These are phyloP conservation scores for Alternaria rosae DNA, from an alignment of 2,329 filamentous ascomycete species.

Conservation along the genomic window DNA sequence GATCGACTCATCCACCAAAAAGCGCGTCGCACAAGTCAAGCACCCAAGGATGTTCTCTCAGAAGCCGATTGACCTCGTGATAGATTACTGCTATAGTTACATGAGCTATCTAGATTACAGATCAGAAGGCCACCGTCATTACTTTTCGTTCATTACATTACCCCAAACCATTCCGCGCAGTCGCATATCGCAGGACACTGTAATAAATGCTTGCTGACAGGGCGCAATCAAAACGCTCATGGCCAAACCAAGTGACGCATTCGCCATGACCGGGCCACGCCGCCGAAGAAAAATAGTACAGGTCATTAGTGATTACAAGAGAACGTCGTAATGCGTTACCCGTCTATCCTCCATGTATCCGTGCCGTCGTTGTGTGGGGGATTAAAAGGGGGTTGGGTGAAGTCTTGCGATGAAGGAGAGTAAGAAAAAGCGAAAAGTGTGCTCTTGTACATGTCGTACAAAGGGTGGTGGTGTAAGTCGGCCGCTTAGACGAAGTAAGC, in stretches of 20 bases:
- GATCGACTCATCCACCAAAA: background rate
- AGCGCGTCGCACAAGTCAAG: background rate
- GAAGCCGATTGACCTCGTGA: background rate
- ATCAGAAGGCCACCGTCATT: background rate
- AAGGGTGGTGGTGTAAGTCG: background rate
- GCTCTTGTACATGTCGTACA: conserved; percentile 1
- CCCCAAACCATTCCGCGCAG: background rate
- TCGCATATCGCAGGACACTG: background rate
- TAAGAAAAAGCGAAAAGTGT: background rate
- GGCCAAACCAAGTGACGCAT: background rate
- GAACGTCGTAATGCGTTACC: background rate
- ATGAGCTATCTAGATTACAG: background rate
- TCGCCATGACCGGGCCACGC: background rate
- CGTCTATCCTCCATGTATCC: background rate
- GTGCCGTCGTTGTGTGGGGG: background rate
- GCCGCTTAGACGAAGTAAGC: conserved; percentile 26
- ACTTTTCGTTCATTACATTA: background rate
- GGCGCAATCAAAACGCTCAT: background rate
- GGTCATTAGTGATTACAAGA: background rate
- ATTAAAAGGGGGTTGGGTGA: background rate
- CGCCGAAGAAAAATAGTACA: background rate
- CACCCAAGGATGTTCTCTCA: background rate
- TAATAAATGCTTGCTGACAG: background rate
- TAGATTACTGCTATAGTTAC: background rate
- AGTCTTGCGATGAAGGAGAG: conserved; percentile 4